Conservation (phyloP, 768 basidiomycete genomes). For the Tylopilus felleus region DNA sequence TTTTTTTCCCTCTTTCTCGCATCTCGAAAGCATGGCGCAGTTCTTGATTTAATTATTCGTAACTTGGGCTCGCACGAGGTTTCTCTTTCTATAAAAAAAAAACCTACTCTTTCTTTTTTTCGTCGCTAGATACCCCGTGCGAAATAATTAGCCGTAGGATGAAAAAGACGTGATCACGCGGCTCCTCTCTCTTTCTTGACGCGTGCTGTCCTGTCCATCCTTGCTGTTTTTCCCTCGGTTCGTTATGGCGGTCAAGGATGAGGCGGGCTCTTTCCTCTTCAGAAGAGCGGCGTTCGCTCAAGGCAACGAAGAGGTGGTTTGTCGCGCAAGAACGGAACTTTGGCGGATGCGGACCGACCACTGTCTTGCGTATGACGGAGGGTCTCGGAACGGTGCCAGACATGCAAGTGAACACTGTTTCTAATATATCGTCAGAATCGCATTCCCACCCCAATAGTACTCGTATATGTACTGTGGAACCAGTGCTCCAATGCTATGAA, state of each 20-base stretch:
- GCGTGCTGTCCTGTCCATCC: constrained; percentile 19
- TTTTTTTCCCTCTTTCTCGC: constrained; percentile 1
- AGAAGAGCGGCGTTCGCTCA: constrained; percentile 18
- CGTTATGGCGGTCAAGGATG: constrained; percentile 7
- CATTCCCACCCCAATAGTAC: not conserved
- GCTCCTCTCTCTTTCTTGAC: not conserved
- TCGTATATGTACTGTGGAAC: not conserved
- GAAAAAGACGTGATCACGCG: not conserved
- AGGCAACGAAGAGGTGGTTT: constrained; percentile 32
- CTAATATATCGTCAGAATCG: too few species aligned
- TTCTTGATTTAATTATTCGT: constrained; percentile 25
- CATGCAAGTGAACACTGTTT: too few species aligned
- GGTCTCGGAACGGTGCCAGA: not conserved
- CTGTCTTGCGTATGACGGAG: not conserved
- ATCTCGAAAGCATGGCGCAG: not conserved
- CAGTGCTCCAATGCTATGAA: not conserved
- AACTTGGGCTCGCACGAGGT: constrained; percentile 14
- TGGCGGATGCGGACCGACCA: constrained; percentile 7
- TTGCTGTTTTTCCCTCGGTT: constrained; percentile 11
- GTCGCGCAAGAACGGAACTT: constrained; percentile 19
- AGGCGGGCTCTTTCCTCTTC: constrained; percentile 27
- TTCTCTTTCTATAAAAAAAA: not conserved
- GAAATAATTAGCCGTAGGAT: constrained; percentile 5
- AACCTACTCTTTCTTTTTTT: not conserved
- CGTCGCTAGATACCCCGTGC: constrained; percentile 8